Evolutionary conservation across 306 rosid genomes (phyloP), one percentile per base, ranked within the genome.

Genomic region (Medicago arabica): DNA sequence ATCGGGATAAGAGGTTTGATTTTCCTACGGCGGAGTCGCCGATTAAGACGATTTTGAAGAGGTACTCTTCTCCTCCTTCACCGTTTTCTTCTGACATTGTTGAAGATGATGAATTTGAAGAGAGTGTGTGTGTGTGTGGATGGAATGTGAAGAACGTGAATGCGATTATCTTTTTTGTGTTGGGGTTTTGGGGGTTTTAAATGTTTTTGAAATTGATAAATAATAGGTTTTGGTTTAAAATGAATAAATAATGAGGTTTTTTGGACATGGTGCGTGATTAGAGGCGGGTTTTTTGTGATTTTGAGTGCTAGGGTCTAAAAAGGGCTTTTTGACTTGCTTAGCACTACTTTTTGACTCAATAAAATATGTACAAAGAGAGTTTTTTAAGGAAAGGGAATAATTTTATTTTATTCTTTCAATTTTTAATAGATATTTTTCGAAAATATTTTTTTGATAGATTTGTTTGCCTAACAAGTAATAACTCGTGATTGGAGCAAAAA

Each of bases 1-100:
- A 93, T 15, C 97, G 86, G 0, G 96, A 91, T 0, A 93, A 86
- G 3, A 93, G 81, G 80, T 93, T 93, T 4, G 98, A 93, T 73
- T 93, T 93, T 14, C 98, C 98, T 5, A 93, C 98, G 2, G 98
- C 98, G 2, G 98, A 93, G 82, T 93, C 97, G 0, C 98, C 98
- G 0, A 93, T 89, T 0, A 93, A 86, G 16, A 93, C 98, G 18
- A 93, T 71, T 89, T 93, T 93, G 91, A 91, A 93, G 74, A 93
- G 51, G 70, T 89, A 93, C 85, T 93, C 97, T 67, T 93, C 95
- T 1, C 84, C 88, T 3, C 34, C 84, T 18, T 83, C 87, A 0
- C 72, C 83, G 6, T 85, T 83, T 19, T 80, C 87, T 1, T 34
- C 50, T 3, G 17, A 50, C 75, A 71, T 71, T 38, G 19, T 53